Base-by-base conservation (phyloP, 2,329 filamentous ascomycete species). In the Coccinonectria pachysandricola region DNA sequence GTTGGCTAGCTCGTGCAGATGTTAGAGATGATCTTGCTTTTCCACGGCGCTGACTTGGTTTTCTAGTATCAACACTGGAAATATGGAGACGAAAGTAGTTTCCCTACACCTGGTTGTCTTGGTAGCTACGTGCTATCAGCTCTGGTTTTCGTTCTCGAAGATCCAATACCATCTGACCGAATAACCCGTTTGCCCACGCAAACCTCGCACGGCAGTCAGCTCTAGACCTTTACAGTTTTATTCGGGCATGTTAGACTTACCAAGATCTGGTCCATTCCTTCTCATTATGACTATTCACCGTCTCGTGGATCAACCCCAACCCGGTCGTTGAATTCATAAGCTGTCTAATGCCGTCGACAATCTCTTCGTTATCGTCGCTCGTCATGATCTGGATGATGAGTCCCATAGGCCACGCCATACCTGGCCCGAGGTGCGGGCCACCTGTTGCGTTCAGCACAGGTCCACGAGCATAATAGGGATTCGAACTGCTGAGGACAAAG, bases 181-280 rank as follows among this genome's bases (percentile, higher is more conserved):
- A 91, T n/a, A 92, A 71, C 0, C 79, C 84, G 48, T 91, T 91
- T 9, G 83, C 82, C 84, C 84, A 91, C 1, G 83, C 79, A 49
- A 91, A 92, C 79, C 81, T 86, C 34, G 64, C 12, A 6, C 12
- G 9, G 10, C 4, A 8, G 21, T 32, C n/a, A 34, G 24, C 18
- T 13, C 3, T 19, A 6, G n/a, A 13, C n/a, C 3, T 5, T 10
- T 10, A 3, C 9, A 10, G 1, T 6, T 12, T 10, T 12, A 23
- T 10, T 19, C 17, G 17, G 7, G 17, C 7, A 19, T 19, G 17
- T 19, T 19, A 7, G 17, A 19, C 45, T 28, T 32, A 55, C 54
- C 55, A 58, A 30, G 54, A 47, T 18, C 55, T 43, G 6, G 50
- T 56, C 51, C 50, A 58, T 4, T 42, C 37, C 2, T 33, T 24